Base-by-base conservation (phyloP, 352 stramenopile genomes). In the Globisporangium radiosum region DNA sequence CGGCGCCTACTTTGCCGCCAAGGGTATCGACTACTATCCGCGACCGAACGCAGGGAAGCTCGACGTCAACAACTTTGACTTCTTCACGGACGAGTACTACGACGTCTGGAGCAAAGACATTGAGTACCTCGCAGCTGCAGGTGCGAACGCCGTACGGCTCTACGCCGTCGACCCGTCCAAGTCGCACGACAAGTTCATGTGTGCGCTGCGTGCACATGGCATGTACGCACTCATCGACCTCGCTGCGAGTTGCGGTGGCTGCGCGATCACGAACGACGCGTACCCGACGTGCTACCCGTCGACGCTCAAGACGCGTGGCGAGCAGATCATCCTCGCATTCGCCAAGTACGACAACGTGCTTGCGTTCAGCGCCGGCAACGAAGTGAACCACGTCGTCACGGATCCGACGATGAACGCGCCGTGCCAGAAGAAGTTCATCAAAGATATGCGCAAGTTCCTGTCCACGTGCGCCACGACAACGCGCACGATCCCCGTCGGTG, bases 361-460 rank as follows among this genome's bases (percentile, higher is more conserved):
- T 47, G 82, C 59, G 8, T 90, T 92, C 62, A 89, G 79, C 55
- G 82, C 72, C 4, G 86, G 85, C 43, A 95, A 95, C 65, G 86
- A 95, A 65, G 65, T 92, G 37, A 94, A 93, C 60, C 70, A 93
- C 55, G 70, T 75, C n/a, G 71, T 85, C 7, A 47, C 50, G 0
- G 63, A 71, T 11, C 56, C 66, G 0, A 60, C 58, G 9, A 65
- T 70, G 9, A 94, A 95, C 54, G 83, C 78, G 9, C 77, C 87
- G 8, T 96, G 88, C 65, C 82, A 94, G 60, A 96, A 96, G 66
- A 95, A 95, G 62, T 94, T 95, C 54, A 68, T 96, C 42, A 69
- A 75, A 4, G 88, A 95, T 57, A 92, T 95, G 81, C 72, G 86
- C 45, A 63, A 59, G 8, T n/a, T n/a, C n/a, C n/a, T n/a, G n/a